Conservation (phyloP, 257 asterid species). For the Salvia miltiorrhiza region DNA sequence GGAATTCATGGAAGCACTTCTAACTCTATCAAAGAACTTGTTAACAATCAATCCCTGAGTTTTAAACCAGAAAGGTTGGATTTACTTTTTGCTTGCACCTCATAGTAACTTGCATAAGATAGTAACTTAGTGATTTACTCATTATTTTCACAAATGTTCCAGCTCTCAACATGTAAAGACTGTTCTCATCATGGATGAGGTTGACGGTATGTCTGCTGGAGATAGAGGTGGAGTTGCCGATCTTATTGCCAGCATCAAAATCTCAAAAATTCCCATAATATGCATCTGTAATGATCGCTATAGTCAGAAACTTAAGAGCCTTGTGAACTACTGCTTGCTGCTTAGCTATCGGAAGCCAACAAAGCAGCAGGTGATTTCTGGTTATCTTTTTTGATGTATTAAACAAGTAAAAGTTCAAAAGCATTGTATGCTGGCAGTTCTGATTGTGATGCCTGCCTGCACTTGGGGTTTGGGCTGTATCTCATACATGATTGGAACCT, state of each 20-base stretch:
- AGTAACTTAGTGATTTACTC: constrained; percentile 4
- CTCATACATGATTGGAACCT: neutral
- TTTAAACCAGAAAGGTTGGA: constrained; percentile 63
- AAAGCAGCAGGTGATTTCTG: constrained; percentile 84
- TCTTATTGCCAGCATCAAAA: constrained; percentile 93
- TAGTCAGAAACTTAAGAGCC: constrained; percentile 98
- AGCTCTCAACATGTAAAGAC: constrained; percentile 69
- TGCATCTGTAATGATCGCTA: constrained; percentile 98
- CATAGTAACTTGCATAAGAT: neutral
- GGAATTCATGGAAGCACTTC: constrained; percentile 98
- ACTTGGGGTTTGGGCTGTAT: constrained; percentile 1
- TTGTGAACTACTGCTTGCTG: constrained; percentile 82
- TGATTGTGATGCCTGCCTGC: constrained; percentile 8
- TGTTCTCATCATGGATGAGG: constrained; percentile 98
- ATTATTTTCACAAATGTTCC: constrained; percentile 32
- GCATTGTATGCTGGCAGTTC: neutral
- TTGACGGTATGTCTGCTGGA: constrained; percentile 99
- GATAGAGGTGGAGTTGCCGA: constrained; percentile 99
- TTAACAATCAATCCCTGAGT: constrained; percentile 72
- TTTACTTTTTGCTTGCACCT: constrained; percentile 15
- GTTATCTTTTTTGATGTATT: constrained; percentile 2
- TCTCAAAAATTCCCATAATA: constrained; percentile 88
- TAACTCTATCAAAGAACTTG: constrained; percentile 83
- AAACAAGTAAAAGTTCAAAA: constrained; percentile 6
- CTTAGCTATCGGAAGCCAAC: constrained; percentile 89